Evolutionary conservation across 495 filamentous ascomycete genomes (phyloP).

Genomic region (Aspergillus steynii): DNA sequence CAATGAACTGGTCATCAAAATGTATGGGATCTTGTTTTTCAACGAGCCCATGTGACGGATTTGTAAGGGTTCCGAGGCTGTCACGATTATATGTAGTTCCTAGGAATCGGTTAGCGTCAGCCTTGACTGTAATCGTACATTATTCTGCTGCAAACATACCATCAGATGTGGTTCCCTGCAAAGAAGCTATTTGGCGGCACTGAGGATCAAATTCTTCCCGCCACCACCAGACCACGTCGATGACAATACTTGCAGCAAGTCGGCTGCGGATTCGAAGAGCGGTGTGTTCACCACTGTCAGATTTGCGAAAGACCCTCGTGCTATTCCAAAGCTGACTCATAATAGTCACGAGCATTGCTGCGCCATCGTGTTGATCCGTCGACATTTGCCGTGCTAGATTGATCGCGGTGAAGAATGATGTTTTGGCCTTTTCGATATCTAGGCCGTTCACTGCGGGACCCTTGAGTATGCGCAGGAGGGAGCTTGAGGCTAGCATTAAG

Average conservation of each 20-base stretch:
- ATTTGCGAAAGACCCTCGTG: conserved; percentile 42
- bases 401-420: conserved; percentile 36
- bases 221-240: conserved; percentile 55
- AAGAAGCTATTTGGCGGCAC: conserved; percentile 16
- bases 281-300: conserved; percentile 40
- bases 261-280: conserved; percentile 45
- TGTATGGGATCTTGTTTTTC: conserved; percentile 27
- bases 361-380: conserved; percentile 37
- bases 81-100: conserved; percentile 20
- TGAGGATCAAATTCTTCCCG: conserved; percentile 46
- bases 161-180: conserved; percentile 18
- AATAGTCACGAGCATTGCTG: conserved; percentile 33
- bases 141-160: conserved; percentile 14
- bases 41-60: background rate
- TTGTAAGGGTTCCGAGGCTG: background rate
- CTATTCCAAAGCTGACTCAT: conserved; percentile 48
- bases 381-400: conserved; percentile 41
- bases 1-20: conserved; percentile 41
- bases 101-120: conserved; percentile 8
- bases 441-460: conserved; percentile 28
- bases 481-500: conserved; percentile 34
- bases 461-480: conserved; percentile 44
- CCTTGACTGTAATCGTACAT: conserved; percentile 5
- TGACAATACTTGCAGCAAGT: conserved; percentile 39
- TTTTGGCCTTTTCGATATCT: conserved; percentile 34